Base-by-base conservation (phyloP, 768 basidiomycete species). In the Lyophyllum decastes region DNA sequence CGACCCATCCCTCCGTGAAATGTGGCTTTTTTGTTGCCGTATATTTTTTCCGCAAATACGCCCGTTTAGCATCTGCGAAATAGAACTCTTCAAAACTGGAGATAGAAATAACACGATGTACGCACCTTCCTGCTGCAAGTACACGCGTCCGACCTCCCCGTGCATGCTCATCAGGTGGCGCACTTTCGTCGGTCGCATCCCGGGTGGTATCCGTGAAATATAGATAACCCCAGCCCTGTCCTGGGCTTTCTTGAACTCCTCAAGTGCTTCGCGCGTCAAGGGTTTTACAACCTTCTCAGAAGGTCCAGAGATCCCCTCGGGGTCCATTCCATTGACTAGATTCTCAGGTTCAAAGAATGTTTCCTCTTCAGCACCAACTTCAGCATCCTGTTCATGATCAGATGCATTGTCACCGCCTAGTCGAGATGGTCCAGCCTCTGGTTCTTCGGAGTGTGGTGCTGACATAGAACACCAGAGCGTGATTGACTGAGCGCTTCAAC, bases 1-100 rank as follows among this genome's bases (percentile, higher is more conserved):
- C 97, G 41, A 98, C 89, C 97, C 97, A 99, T 30, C 97, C 97
- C 71, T 99, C 97, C 0, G 90, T 90, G 68, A 89, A 98, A 65
- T 95, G 92, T 11, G 88, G 79, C 62, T 92, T 92, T 71, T 92
- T 90, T 9, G 89, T 93, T 2, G 89, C 78, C 2, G 91, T 94
- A 70, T 87, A 84, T 71, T 94, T 94, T 53, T 82, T 79, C 24
- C 93, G 78, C 44, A 92, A 77, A 76, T 95, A 93, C 35, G 93
- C 91, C n/a, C 88, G 78, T 72, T 95, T 95, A 10, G 92, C 75
- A 70, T 94, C 94, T 95, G 63, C 2, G 14, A 49, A 33, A 54
- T 41, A 59, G 25, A 47, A 14, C 40, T 35, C 49, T 21, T 27
- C 38, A 52, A 24, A 16, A 49, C n/a, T 26, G 5, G 35, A 49